Evolutionary conservation across 179 eudicot species (phyloP).

Genomic region (Sideroxylon spinosum): DNA sequence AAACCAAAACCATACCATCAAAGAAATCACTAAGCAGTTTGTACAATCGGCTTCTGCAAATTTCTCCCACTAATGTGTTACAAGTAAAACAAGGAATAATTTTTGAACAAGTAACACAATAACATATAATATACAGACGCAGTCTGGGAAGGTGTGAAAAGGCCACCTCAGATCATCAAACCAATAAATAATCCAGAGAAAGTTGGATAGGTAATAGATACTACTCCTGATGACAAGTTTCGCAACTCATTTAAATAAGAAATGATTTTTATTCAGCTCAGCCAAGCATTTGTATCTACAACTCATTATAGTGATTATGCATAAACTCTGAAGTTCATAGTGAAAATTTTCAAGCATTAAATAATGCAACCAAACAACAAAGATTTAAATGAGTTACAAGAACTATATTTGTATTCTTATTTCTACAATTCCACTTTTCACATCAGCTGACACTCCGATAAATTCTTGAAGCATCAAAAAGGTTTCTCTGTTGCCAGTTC

Average conservation of each 20-base stretch:
- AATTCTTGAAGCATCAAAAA: not conserved
- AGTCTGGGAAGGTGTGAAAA: not conserved
- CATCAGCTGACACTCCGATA: too few species aligned
- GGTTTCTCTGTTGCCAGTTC: not conserved
- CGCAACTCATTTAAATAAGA: not conserved
- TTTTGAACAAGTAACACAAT: not conserved
- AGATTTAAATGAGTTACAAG: not conserved
- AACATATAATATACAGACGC: not conserved
- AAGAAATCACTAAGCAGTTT: conserved; percentile 3
- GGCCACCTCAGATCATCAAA: not conserved
- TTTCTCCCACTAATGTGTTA: not conserved
- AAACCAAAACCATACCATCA: conserved; percentile 20
- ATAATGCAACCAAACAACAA: not conserved
- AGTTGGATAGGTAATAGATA: not conserved
- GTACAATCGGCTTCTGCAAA: not conserved
- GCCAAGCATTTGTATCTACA: not conserved
- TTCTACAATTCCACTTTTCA: not conserved
- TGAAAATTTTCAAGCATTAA: not conserved
- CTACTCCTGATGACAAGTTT: not conserved
- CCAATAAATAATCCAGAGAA: not conserved
- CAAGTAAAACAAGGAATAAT: not conserved
- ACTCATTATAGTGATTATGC: not conserved
- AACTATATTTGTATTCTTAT: not conserved
- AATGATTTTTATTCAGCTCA: not conserved
- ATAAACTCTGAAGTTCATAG: not conserved